Base-by-base conservation (phyloP, 345 rosid species). In the Hirschfeldia incana region DNA sequence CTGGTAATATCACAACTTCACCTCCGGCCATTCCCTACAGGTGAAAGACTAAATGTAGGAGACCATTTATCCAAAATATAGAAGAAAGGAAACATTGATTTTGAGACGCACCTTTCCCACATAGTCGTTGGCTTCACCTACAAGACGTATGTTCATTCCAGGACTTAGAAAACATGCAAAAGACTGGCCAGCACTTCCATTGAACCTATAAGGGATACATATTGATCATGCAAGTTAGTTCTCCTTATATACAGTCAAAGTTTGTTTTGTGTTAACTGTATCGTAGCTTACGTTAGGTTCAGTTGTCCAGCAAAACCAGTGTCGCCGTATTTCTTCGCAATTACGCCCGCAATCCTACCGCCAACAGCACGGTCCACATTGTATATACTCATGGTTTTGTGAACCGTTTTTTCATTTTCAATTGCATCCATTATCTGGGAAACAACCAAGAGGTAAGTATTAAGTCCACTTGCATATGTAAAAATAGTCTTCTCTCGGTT, bases 101-200 rank as follows among this genome's bases (percentile, higher is more conserved):
- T 64, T 46, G 62, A 37, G 69, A 68, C 72, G 15, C 73, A 95
- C 99, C 99, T 95, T 95, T 65, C 99, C 98, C 72, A 95, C 99
- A 61, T 93, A 95, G 85, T 95, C 99, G 81, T 95, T 95, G 70
- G 98, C 94, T 88, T 95, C 99, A 84, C 99, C 99, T 12, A 91
- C 87, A 63, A 95, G 93, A 64, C 86, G 91, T 81, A 95, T 84
- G 85, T 87, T 88, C 98, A 93, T 95, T 81, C 98, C 99, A 58
- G 99, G 99, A n/a, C 90, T 87, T 84, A 95, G 85, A 80, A 95
- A 95, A 85, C 99, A 95, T 44, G 89, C 92, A 88, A 95, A 95
- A 44, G 99, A 95, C 76, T 95, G 99, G 72, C 99, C 99, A 65
- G 96, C 99, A 84, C 99, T 95, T 79, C 99, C 99, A 32, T 59